Conservation (phyloP, 768 basidiomycete species). For the Crucibulum laeve region DNA sequence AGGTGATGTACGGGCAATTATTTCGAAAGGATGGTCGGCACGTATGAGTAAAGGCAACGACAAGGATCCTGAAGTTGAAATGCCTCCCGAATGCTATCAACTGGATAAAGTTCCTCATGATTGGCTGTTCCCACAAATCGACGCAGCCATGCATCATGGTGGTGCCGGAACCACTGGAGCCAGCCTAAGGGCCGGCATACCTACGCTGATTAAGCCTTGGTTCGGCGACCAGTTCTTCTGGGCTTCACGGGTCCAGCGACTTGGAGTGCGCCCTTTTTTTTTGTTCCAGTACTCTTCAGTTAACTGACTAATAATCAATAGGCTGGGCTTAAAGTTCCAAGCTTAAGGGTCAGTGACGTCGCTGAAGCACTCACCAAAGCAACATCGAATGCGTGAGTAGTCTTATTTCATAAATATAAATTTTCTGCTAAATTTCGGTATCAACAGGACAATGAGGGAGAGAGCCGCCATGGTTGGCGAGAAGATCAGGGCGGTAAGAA, state of each 20-base stretch:
- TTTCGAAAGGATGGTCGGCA: slow-evolving; percentile 65
- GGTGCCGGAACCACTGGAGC: slow-evolving; percentile 73
- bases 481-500: slow-evolving; percentile 27
- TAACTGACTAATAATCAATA: slow-evolving; percentile 10
- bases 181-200: slow-evolving; percentile 58
- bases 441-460: slow-evolving; percentile 52
- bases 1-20: slow-evolving; percentile 63
- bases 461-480: slow-evolving; percentile 43
- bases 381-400: slow-evolving; percentile 45
- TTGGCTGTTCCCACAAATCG: slow-evolving; percentile 57
- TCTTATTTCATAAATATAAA: not conserved
- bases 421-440: too few species aligned
- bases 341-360: slow-evolving; percentile 41
- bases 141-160: slow-evolving; percentile 64
- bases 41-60: slow-evolving; percentile 40
- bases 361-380: slow-evolving; percentile 52
- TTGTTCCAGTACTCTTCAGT: not conserved
- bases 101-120: slow-evolving; percentile 69
- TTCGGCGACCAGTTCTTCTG: slow-evolving; percentile 70
- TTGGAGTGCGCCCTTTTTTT: slow-evolving; percentile 39
- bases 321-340: slow-evolving; percentile 49
- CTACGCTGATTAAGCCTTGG: slow-evolving; percentile 68
- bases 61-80: slow-evolving; percentile 34
- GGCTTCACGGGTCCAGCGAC: slow-evolving; percentile 58
- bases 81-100: slow-evolving; percentile 49